These are phyloP conservation scores for Ganoderma meredithae DNA, from an alignment of 1,284 basidiomycete species.

Conservation along the genomic window DNA sequence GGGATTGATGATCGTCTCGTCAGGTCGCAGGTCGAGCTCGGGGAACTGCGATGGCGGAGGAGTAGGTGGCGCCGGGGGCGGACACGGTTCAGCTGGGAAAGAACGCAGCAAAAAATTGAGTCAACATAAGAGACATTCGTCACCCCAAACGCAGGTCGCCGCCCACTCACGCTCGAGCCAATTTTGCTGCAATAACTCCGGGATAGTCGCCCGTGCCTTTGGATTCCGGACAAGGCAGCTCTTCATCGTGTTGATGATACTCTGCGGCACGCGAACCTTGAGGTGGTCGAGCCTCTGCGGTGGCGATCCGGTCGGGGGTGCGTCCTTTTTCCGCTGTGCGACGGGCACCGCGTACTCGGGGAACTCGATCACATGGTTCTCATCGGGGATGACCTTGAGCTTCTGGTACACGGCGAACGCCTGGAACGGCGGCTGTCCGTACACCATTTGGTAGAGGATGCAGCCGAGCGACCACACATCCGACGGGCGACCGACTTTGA, in stretches of 20 bases:
- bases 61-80: slow-evolving; percentile 29
- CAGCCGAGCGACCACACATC: slow-evolving; percentile 99
- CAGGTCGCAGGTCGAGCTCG: slow-evolving; percentile 45
- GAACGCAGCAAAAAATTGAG: not conserved
- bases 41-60: slow-evolving; percentile 40
- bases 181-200: slow-evolving; percentile 70
- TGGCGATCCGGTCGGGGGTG: slow-evolving; percentile 40
- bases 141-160: too few relatives aligned
- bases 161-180: slow-evolving; percentile 64
- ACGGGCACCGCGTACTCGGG: slow-evolving; percentile 61
- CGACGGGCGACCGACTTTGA: slow-evolving; percentile 86
- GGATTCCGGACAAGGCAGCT: slow-evolving; percentile 77
- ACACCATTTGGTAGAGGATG: slow-evolving; percentile 98
- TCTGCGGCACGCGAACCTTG: slow-evolving; percentile 67
- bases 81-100: slow-evolving; percentile 8
- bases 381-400: slow-evolving; percentile 88
- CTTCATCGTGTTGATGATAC: slow-evolving; percentile 78
- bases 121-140: not conserved
- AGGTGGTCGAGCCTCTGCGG: slow-evolving; percentile 69
- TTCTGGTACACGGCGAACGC: slow-evolving; percentile 85
- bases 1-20: slow-evolving; percentile 77
- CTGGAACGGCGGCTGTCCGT: slow-evolving; percentile 93
- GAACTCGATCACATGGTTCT: slow-evolving; percentile 75
- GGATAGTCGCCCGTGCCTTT: slow-evolving; percentile 85
- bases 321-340: slow-evolving; percentile 39